A percentile compares a stretch with the other conserved stretches of the same genome.
phyloP scores from a whole-genome alignment of 257 asterid species.

The Solanum pimpinellifolium region DNA sequence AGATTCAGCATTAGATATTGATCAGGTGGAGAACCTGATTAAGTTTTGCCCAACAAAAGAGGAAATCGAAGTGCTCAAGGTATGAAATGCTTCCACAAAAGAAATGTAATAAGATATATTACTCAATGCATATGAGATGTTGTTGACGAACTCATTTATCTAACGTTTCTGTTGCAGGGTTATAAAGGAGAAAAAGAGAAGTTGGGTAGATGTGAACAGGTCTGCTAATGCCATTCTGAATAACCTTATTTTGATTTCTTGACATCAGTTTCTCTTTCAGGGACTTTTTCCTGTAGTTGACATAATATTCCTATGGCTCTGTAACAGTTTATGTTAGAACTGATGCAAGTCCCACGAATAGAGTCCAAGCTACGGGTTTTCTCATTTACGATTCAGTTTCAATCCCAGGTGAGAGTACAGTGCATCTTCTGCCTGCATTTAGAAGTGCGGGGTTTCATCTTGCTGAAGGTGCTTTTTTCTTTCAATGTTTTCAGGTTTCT shows the following conservation, averaged over 20 bases:
- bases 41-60: slow-evolving; percentile 90
- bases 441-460: neutral
- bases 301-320: neutral
- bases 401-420: slow-evolving; percentile 41
- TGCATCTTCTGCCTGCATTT: neutral
- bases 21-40: slow-evolving; percentile 83
- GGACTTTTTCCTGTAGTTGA: neutral
- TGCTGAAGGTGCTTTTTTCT: neutral
- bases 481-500: slow-evolving; percentile 32
- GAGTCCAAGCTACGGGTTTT: slow-evolving; percentile 70
- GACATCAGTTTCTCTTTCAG: neutral
- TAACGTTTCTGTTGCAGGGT: slow-evolving; percentile 32
- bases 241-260: neutral
- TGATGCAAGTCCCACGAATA: slow-evolving; percentile 77
- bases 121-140: neutral
- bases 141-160: neutral
- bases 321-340: slow-evolving; percentile 73
- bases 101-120: neutral
- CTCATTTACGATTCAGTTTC: slow-evolving; percentile 59
- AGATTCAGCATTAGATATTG: slow-evolving; percentile 63
- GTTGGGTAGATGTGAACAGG: slow-evolving; percentile 92
- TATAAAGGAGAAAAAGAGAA: slow-evolving; percentile 65
- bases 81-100: neutral
- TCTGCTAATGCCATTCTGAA: neutral
- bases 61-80: slow-evolving; percentile 78